Evolutionary conservation across 331 rosid genomes (phyloP), one percentile per base, ranked within the genome.

Genomic region (Erythrophleum ivorense): DNA sequence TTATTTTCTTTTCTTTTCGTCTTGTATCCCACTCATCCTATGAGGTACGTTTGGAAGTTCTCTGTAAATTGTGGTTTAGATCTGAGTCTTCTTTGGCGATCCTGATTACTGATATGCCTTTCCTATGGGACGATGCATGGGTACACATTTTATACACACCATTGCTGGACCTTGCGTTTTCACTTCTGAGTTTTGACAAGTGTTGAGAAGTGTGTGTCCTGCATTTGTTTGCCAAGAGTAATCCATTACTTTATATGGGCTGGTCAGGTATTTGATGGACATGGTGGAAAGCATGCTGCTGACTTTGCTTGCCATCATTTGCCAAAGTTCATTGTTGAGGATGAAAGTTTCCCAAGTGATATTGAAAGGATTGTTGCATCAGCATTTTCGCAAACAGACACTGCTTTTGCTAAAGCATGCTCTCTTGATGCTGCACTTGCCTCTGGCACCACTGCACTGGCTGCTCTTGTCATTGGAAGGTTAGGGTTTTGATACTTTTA

Each of bases 251-350:
- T 83, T 13, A 70, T 73, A 66, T 81, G 83, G 74, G 84, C 59
- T 78, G 86, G 49, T 85, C 86, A 94, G 97, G 91, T 94, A 29
- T 94, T 94, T 84, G 97, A 94, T 88, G 98, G 98, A 68, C 98
- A 94, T 80, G 98, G 98, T 29, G 98, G 98, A 62, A 92, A 90
- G 90, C 94, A 94, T 85, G 98, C 98, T 33, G 97, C 98, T 24
- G 94, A 94, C 67, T 94, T 92, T 87, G 96, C 94, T 77, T 84
- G 93, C 81, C 71, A 19, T 60, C 88, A 92, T 87, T 77, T 94
- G 86, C 97, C 90, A 0, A 94, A 92, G 87, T 87, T 89, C 72
- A 92, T 94, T 71, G 60, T 89, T 7, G 86, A 92, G 80, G 88
- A 89, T 79, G 90, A 86, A 79, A 83, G 81, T 71, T 94, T 94